Evolutionary conservation across 371 early-diverging fungal genomes (phyloP), one percentile per base, ranked within the genome.

Genomic region (Mucor circinelloides): DNA sequence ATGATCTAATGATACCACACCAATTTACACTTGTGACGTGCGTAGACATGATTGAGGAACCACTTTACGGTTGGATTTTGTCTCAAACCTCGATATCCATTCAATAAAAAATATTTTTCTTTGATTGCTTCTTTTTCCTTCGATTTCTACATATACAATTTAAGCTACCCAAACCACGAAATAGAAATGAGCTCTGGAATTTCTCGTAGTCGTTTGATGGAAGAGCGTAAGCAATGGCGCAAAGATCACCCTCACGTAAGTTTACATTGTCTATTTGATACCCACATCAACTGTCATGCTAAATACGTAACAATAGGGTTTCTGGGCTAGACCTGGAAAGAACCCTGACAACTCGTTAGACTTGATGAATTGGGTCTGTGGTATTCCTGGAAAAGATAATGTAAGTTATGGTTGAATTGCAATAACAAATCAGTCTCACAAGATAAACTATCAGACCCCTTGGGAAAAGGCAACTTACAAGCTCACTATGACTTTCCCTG

Each of bases 381-480:
- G 98, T 40, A 98, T 99, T 73, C 99, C 99, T 31, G 99, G 98
- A 73, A 91, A 92, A 77, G 76, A 83, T 52, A 80, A 80, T 54
- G 89, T 89, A 84, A 74, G 79, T 57, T 42, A 44, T 40, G 17
- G 12, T 28, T 32, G 28, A 19, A 30, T 50, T 2, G 0, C 6
- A 9, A 2, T 25, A 6, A 38, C 0, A 17, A 59, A 12, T n/a
- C 25, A 42, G 48, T 30, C 15, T 19, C 34, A 19, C 19, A n/a
- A 13, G 25, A 9, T n/a, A 44, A 36, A 31, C 58, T 46, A 12
- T 27, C 87, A 90, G 83, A 99, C 99, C 8, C 88, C 93, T 52
- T 99, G 99, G 97, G 99, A 95, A 63, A 89, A 90, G 48, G 99
- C 98, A 15, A 85, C 97, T 1, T 99, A 95, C 89, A 97, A 96